Conservation (phyloP, 1,139 yeast species). For the Candida frijolesensis region DNA sequence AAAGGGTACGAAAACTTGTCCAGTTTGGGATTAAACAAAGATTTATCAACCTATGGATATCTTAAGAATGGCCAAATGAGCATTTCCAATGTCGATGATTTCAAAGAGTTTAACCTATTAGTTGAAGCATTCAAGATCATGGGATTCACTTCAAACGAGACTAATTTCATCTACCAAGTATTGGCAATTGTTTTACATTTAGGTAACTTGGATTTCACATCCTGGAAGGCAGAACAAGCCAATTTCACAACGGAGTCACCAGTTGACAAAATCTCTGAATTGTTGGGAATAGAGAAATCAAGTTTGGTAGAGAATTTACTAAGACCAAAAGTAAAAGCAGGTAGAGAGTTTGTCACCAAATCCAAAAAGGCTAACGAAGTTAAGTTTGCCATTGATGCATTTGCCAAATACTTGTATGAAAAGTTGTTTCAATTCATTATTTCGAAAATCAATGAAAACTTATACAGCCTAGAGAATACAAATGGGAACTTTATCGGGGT, state of each 20-base stretch:
- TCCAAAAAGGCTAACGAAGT: constrained; percentile 82
- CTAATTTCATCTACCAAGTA: constrained; percentile 60
- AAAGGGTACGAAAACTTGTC: constrained; percentile 63
- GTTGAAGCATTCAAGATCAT: constrained; percentile 70
- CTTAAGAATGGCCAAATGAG: constrained; percentile 54
- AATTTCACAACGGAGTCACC: constrained; percentile 58
- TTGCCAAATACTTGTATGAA: constrained; percentile 86
- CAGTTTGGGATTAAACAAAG: constrained; percentile 49
- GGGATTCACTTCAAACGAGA: constrained; percentile 65
- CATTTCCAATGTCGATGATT: constrained; percentile 76
- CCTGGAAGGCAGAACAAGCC: constrained; percentile 82
- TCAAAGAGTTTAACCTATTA: constrained; percentile 61
- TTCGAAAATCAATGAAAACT: constrained; percentile 70
- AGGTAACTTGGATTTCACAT: constrained; percentile 79
- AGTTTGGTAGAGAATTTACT: constrained; percentile 61
- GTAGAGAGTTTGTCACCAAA: constrained; percentile 82
- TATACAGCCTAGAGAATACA: constrained; percentile 35
- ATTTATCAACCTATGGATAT: constrained; percentile 55
- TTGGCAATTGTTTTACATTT: constrained; percentile 80
- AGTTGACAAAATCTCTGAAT: constrained; percentile 55
- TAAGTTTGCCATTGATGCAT: constrained; percentile 78
- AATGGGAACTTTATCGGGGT: constrained; percentile 78
- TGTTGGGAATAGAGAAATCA: constrained; percentile 64
- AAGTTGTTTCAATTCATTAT: constrained; percentile 79
- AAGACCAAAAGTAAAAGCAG: constrained; percentile 88